Conservation (phyloP, 73 alveolate species). For the Tetrahymena elliotti region DNA sequence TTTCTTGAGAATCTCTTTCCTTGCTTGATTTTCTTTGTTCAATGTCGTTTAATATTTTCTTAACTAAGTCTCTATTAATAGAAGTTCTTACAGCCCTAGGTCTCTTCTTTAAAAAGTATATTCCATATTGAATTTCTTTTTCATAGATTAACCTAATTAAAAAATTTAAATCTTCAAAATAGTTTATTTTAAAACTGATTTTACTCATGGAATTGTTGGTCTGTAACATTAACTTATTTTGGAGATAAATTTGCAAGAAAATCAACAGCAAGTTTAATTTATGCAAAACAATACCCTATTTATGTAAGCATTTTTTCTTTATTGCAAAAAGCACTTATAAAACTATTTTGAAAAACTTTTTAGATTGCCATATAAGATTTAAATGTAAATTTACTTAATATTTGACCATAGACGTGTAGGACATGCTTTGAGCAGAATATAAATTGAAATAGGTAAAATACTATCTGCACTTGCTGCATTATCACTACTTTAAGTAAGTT, state of each 20-base stretch:
- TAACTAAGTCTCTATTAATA: not conserved
- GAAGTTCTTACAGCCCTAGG: conserved; percentile 25
- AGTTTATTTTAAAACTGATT: not conserved
- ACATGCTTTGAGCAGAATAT: conserved; percentile 18
- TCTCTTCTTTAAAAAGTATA: conserved; percentile 28
- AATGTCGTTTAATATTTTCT: not conserved
- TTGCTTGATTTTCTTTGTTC: not conserved
- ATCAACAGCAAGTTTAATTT: conserved; percentile 12
- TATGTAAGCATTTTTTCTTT: conserved; percentile 6
- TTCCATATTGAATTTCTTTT: conserved; percentile 33
- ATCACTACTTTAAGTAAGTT: conserved; percentile 10
- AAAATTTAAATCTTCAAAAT: not conserved
- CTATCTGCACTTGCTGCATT: conserved; percentile 38
- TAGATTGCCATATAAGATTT: too few relatives aligned
- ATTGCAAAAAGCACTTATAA: conserved; percentile 8
- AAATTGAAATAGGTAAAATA: conserved; percentile 15
- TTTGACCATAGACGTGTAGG: conserved; percentile 20
- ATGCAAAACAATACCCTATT: conserved; percentile 26
- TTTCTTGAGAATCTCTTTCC: not conserved
- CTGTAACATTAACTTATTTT: conserved; percentile 6
- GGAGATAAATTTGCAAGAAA: conserved; percentile 13
- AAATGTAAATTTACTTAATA: not conserved
- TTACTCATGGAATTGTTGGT: conserved; percentile 15
- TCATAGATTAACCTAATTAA: conserved; percentile 6
- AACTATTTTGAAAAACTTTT: not conserved